These are phyloP conservation scores for Coffea eugenioides DNA, from an alignment of 257 asterid species.

Conservation along the genomic window DNA sequence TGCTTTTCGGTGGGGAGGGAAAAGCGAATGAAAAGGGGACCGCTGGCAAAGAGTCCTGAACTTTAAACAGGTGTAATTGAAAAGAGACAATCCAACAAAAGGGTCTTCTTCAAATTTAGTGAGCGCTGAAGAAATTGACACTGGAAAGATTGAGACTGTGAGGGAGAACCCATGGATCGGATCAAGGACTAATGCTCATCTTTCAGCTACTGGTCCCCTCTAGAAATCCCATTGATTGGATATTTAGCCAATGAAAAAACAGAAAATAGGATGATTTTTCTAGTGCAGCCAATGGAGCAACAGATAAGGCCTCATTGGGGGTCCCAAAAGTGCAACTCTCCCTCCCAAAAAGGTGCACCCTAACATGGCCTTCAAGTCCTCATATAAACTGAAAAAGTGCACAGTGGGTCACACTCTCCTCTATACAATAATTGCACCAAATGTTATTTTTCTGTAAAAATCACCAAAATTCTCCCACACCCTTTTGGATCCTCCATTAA, in stretches of 20 bases:
- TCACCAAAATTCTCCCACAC: constrained; percentile 4
- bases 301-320: constrained; percentile 51
- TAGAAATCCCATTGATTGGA: constrained; percentile 42
- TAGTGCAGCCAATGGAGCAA: constrained; percentile 46
- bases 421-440: constrained; percentile 44
- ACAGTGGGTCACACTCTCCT: constrained; percentile 46
- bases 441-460: not conserved
- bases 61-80: constrained; percentile 17
- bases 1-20: constrained; percentile 3
- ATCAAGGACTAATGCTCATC: constrained; percentile 35
- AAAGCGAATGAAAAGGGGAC: constrained; percentile 38
- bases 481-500: not conserved
- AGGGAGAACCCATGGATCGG: constrained; percentile 21
- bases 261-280: constrained; percentile 31
- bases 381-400: constrained; percentile 50
- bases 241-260: constrained; percentile 52
- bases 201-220: constrained; percentile 34
- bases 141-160: not conserved
- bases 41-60: constrained; percentile 24
- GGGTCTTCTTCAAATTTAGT: constrained; percentile 32
- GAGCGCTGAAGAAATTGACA: constrained; percentile 27
- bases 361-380: constrained; percentile 6
- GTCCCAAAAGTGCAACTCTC: constrained; percentile 32
- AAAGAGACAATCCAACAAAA: constrained; percentile 27
- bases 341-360: constrained; percentile 26